phyloP scores from a whole-genome alignment of 768 basidiomycete genomes.

The Mycena olivaceomarginata region DNA sequence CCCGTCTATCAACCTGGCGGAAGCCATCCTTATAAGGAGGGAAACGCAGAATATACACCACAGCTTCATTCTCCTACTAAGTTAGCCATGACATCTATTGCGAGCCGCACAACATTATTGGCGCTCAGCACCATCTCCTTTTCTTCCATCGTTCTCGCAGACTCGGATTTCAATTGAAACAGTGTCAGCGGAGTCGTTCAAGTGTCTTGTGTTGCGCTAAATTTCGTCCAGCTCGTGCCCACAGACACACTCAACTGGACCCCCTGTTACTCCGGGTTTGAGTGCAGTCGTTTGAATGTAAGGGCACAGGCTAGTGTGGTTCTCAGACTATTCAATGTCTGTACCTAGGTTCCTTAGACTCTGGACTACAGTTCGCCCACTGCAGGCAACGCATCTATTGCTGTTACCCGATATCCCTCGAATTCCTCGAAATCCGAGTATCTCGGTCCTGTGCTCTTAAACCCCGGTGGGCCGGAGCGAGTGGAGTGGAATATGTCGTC shows the following conservation, averaged over 20 bases:
- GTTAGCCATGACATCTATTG: too few species aligned
- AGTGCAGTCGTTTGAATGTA: not conserved
- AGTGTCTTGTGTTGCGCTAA: not conserved
- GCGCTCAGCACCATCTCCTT: too few species aligned
- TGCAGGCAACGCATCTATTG: slow-evolving; percentile 47
- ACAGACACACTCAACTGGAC: not conserved
- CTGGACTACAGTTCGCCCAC: slow-evolving; percentile 51
- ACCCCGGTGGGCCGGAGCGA: slow-evolving; percentile 51
- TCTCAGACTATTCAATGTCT: not conserved
- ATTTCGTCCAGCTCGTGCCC: not conserved
- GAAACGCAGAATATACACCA: too few species aligned
- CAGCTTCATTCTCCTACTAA: too few species aligned
- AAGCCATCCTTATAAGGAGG: too few species aligned
- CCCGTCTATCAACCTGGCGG: too few species aligned
- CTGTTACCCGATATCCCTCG: slow-evolving; percentile 49
- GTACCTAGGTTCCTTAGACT: slow-evolving; percentile 52
- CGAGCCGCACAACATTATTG: too few species aligned
- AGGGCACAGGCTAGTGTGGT: not conserved
- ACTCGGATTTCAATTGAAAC: not conserved
- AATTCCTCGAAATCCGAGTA: slow-evolving; percentile 41
- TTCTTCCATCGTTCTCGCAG: too few species aligned
- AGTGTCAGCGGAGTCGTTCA: not conserved
- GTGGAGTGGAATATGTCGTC: slow-evolving; percentile 46
- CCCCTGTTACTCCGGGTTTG: not conserved
- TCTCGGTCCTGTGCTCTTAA: slow-evolving; percentile 55